Percentiles rank a stretch among this genome's conserved stretches.
Conservation (phyloP, 768 basidiomycete genomes). For the Russula olivacea region DNA sequence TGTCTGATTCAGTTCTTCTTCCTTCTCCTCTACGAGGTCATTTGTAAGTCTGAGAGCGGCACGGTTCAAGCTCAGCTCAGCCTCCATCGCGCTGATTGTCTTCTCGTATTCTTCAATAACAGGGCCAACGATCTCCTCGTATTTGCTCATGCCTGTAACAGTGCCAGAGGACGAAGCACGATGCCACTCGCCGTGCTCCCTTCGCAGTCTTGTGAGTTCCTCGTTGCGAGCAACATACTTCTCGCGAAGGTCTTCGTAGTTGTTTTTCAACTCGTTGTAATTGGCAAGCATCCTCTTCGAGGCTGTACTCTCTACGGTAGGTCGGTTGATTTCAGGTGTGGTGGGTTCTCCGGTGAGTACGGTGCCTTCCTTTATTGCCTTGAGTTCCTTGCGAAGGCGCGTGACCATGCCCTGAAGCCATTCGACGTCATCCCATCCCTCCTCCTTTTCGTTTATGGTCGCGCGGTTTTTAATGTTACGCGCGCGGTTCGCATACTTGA, state of each 20-base stretch:
- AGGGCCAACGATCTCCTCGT: conserved; percentile 92
- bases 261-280: conserved; percentile 78
- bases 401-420: conserved; percentile 87
- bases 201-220: conserved; percentile 73
- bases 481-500: conserved; percentile 97
- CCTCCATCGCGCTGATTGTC: conserved; percentile 91
- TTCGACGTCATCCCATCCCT: conserved; percentile 98
- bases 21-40: conserved; percentile 88
- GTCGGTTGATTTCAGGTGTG: conserved; percentile 13
- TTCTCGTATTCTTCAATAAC: conserved; percentile 99
- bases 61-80: conserved; percentile 79
- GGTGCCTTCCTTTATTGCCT: conserved; percentile 67
- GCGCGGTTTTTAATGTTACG: conserved; percentile 96
- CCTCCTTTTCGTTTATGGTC: conserved; percentile 87
- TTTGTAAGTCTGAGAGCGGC: conserved; percentile 88
- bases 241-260: conserved; percentile 76
- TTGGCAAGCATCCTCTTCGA: conserved; percentile 74
- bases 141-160: conserved; percentile 57
- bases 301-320: conserved; percentile 36
- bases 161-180: conserved; percentile 54
- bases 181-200: conserved; percentile 73
- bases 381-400: conserved; percentile 83
- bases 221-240: conserved; percentile 86
- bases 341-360: conserved; percentile 24
- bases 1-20: conserved; percentile 64